These are phyloP conservation scores for Yueomyces sp. DNA, from an alignment of 1,139 yeast species.

Conservation along the genomic window DNA sequence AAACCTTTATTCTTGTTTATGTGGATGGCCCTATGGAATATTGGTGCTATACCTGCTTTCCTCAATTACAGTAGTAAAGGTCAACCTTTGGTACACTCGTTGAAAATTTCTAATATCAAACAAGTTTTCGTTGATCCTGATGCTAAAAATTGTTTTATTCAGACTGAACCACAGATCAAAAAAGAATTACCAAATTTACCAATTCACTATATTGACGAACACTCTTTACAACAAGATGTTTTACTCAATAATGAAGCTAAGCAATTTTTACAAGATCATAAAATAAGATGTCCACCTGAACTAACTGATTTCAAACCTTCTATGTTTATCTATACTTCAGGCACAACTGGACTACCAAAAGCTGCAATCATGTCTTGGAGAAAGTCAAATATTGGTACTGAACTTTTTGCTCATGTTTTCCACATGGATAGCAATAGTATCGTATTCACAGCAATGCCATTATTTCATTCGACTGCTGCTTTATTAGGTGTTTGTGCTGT, in stretches of 20 bases:
- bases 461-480: conserved; percentile 91
- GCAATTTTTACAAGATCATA: conserved; percentile 41
- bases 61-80: conserved; percentile 71
- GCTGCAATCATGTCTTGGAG: conserved; percentile 93
- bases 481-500: conserved; percentile 74
- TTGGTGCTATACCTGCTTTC: conserved; percentile 85
- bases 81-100: conserved; percentile 67
- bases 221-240: conserved; percentile 31
- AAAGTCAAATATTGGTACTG: conserved; percentile 57
- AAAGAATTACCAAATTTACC: conserved; percentile 27
- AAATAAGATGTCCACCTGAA: conserved; percentile 38
- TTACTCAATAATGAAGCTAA: conserved; percentile 35
- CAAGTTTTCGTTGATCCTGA: conserved; percentile 69
- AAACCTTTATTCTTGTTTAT: conserved; percentile 68
- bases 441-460: conserved; percentile 87
- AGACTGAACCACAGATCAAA: conserved; percentile 39
- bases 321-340: conserved; percentile 77
- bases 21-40: conserved; percentile 83
- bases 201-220: conserved; percentile 47
- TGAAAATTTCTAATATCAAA: conserved; percentile 51
- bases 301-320: conserved; percentile 53
- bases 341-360: conserved; percentile 92
- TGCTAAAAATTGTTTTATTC: conserved; percentile 42
- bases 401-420: conserved; percentile 59
- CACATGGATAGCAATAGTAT: conserved; percentile 42